Conservation (phyloP, 1,284 basidiomycete species). For the Phlebopus sp. region DNA sequence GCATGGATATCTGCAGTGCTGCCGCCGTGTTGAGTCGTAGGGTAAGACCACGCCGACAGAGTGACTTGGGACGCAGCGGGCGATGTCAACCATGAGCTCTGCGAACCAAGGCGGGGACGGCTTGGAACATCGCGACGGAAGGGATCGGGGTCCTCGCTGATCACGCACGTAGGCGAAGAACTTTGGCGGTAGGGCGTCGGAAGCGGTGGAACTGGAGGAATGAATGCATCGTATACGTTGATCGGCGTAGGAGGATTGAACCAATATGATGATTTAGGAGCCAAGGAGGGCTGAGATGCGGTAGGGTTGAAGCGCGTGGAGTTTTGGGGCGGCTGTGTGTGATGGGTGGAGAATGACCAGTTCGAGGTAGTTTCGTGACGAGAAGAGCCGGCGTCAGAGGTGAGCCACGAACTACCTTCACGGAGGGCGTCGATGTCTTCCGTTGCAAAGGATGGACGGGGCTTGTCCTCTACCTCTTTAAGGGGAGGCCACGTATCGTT, state of each 20-base stretch:
- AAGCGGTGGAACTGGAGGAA: constrained; percentile 64
- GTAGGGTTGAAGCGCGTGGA: constrained; percentile 26
- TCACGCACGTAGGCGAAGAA: constrained; percentile 38
- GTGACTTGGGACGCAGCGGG: constrained; percentile 54
- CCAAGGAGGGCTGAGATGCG: constrained; percentile 44
- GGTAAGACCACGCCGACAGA: constrained; percentile 65
- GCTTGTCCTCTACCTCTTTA: constrained; percentile 46
- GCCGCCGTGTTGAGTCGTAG: constrained; percentile 40
- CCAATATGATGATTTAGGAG: constrained; percentile 60
- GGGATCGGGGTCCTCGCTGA: constrained; percentile 54
- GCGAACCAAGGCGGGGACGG: constrained; percentile 52
- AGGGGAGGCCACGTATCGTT: constrained; percentile 56
- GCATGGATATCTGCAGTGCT: constrained; percentile 42
- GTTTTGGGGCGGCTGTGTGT: constrained; percentile 33
- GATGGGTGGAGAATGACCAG: constrained; percentile 69
- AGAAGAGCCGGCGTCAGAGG: constrained; percentile 57
- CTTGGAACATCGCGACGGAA: constrained; percentile 51
- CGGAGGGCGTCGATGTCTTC: constrained; percentile 67
- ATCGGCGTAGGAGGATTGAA: constrained; percentile 42
- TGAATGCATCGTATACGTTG: constrained; percentile 27
- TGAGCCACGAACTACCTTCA: constrained; percentile 74
- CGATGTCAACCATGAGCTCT: constrained; percentile 70
- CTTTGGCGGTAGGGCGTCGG: constrained; percentile 51
- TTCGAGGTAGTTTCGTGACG: constrained; percentile 56
- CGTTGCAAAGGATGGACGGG: constrained; percentile 58